A percentile compares a stretch with the other conserved stretches of the same genome.
phyloP scores from a whole-genome alignment of 2,329 filamentous ascomycete species.

The Colletotrichum viniferum region DNA sequence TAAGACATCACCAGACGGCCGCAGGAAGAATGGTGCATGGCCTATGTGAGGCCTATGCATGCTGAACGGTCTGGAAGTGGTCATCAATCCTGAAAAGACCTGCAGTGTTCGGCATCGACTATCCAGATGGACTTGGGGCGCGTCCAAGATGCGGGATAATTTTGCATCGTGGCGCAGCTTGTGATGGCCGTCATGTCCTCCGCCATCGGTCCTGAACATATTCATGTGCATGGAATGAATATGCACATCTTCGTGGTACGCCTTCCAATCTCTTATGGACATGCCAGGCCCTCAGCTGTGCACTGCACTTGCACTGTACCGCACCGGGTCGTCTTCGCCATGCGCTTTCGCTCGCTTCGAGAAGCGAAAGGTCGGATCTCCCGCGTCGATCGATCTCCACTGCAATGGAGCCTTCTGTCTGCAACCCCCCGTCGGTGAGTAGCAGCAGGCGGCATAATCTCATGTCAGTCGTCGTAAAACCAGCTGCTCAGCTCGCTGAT shows the following conservation, averaged over 20 bases:
- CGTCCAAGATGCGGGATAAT: not conserved
- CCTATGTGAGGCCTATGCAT: not conserved
- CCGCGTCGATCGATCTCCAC: not conserved
- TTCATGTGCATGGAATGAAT: not conserved
- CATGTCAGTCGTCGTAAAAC: not conserved
- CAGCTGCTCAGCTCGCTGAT: not conserved
- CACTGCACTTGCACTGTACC: not conserved
- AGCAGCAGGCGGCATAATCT: not conserved
- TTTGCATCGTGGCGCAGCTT: not conserved
- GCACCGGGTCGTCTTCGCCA: not conserved
- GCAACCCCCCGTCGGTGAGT: constrained; percentile 11
- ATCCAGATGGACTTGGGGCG: not conserved
- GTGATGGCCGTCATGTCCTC: not conserved
- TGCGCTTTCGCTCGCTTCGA: not conserved
- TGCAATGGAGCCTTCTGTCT: not conserved
- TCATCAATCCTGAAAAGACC: not conserved
- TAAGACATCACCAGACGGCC: constrained; percentile 2
- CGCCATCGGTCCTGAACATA: not conserved
- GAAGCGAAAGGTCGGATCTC: not conserved
- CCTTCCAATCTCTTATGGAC: not conserved
- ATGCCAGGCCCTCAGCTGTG: not conserved
- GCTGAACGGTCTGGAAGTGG: not conserved
- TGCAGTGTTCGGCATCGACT: not conserved
- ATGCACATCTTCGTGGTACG: not conserved
- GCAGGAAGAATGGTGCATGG: not conserved